Percentiles rank a stretch among this genome's conserved stretches.
phyloP scores from a whole-genome alignment of 1,139 yeast species.

The Diutina catenulata region DNA sequence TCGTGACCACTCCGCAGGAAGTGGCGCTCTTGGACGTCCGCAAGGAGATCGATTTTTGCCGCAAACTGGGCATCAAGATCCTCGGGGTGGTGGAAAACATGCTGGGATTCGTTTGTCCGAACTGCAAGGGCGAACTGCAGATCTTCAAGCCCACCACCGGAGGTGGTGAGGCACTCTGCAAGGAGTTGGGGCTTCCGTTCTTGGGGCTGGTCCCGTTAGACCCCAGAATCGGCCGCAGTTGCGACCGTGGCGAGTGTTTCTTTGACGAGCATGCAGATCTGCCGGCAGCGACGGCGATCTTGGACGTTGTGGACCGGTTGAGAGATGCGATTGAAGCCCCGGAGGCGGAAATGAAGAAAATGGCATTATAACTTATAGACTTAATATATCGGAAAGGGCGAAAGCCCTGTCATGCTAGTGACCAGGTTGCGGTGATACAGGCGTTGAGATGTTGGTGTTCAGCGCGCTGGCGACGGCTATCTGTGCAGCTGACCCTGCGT shows the following conservation, averaged over 20 bases:
- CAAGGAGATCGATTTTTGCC: constrained; percentile 90
- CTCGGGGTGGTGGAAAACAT: constrained; percentile 92
- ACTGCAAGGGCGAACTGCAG: constrained; percentile 79
- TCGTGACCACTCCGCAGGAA: constrained; percentile 97
- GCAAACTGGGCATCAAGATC: constrained; percentile 75
- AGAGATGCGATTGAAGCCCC: constrained; percentile 31
- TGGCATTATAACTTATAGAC: no score
- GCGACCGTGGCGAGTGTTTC: constrained; percentile 85
- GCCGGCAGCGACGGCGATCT: constrained; percentile 82
- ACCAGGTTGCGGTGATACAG: no score
- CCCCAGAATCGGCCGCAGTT: constrained; percentile 82
- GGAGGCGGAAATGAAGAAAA: no score
- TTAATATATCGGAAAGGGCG: no score
- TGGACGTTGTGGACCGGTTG: constrained; percentile 65
- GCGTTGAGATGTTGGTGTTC: no score
- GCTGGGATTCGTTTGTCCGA: constrained; percentile 98
- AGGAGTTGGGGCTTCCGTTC: constrained; percentile 65
- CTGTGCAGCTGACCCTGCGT: no score
- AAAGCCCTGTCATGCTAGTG: no score
- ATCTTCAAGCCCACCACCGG: constrained; percentile 95
- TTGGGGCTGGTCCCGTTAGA: constrained; percentile 92
- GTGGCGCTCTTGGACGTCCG: constrained; percentile 91
- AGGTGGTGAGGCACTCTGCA: constrained; percentile 78
- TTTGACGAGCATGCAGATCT: constrained; percentile 79
- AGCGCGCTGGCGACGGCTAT: no score